Base-by-base conservation (phyloP, 257 asterid species). In the Scutellaria minor region DNA sequence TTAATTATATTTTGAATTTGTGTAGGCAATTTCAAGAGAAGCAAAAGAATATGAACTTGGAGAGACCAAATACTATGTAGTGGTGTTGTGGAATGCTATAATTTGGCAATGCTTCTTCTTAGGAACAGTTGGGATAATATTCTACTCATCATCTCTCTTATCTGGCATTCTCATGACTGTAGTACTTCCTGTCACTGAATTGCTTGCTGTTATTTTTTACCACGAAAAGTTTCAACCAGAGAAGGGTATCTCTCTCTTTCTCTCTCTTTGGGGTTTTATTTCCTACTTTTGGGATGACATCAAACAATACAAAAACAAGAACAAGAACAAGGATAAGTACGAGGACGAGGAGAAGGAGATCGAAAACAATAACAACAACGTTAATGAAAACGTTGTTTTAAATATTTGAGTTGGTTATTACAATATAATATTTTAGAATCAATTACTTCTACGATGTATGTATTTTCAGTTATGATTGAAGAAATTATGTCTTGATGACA, bases 11-110 rank as follows among this genome's bases (percentile, higher is more conserved):
- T 24, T 31, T 31, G 3, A 2, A 13, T 12, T 50, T 66, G 67
- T 76, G 79, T 6, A 82, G 89, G 89, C 85, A 56, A 80, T 85
- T 9, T n/a, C 82, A 71, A 59, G 79, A 39, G 89, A 85, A 73
- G 85, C 84, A 22, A 80, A 57, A 67, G 72, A 5, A 3, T 82
- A 3, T 46, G 77, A 69, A 57, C 71, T 85, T 4, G 89, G 89
- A 24, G 85, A 59, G 79, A 37, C 66, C 6, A 82, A 65, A 18
- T 85, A 85, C 78, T 85, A 78, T 57, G 0, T 73, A 13, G 85
- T 82, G 9, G 76, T 81, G 0, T 71, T 75, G 7, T 77, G 6
- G n/a, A 81, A 74, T 72, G 78, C 78, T 7, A 18, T 85, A 52
- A 14, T 79, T 2, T 81, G 82, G 82, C 88, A 83, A 10, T 68